Conservation (phyloP, 257 asterid species). For the Solanum bulbocastanum region DNA sequence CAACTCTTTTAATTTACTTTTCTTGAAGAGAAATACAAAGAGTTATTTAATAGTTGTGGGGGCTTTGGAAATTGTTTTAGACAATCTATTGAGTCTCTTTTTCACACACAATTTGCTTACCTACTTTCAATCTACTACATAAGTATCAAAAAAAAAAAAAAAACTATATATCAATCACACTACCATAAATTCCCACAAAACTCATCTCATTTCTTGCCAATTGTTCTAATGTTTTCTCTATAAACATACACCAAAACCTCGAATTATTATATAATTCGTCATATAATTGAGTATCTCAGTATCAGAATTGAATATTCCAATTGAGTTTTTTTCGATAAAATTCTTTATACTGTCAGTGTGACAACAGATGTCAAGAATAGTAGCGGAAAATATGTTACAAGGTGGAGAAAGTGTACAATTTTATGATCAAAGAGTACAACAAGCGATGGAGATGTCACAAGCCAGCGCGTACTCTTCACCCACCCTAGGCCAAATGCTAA, state of each 20-base stretch:
- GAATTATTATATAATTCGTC: background rate
- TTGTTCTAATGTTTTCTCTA: background rate
- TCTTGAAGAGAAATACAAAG: background rate
- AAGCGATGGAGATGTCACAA: conserved; percentile 6
- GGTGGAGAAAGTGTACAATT: background rate
- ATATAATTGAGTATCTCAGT: background rate
- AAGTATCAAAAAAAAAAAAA: background rate
- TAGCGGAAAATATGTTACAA: conserved; percentile 16
- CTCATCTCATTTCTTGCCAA: background rate
- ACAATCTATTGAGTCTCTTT: background rate
- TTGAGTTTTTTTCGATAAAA: background rate
- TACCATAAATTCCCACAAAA: background rate
- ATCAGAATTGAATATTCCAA: background rate
- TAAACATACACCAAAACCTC: background rate
- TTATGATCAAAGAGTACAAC: conserved; percentile 10
- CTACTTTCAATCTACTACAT: background rate
- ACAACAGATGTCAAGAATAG: conserved; percentile 14
- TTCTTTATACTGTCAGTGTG: background rate
- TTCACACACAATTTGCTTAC: background rate
- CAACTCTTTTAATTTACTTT: background rate
- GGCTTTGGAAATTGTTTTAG: background rate
- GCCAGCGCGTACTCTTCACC: conserved; percentile 6
- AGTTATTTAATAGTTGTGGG: background rate
- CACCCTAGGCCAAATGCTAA: conserved; percentile 27
- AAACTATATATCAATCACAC: background rate